Conservation (phyloP, 306 rosid genomes). For the Comarum palustre region DNA sequence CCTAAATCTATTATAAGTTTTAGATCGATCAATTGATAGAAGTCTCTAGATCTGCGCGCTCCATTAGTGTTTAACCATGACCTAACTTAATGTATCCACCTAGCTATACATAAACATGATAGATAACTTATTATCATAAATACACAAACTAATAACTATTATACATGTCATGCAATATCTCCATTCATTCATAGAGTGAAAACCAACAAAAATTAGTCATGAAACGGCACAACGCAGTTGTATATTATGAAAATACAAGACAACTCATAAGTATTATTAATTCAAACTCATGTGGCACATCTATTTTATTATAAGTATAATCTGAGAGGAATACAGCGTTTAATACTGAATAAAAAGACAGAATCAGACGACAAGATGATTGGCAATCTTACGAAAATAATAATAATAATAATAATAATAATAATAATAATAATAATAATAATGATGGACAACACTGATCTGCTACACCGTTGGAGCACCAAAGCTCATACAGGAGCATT, state of each 20-base stretch:
- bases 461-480: neutral
- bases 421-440: too few species aligned
- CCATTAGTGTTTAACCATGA: too few species aligned
- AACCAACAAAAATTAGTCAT: neutral
- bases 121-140: too few species aligned
- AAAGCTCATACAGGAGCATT: conserved; percentile 4
- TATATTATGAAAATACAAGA: neutral
- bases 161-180: too few species aligned
- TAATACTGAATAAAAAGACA: neutral
- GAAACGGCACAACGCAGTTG: neutral
- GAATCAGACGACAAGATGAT: neutral
- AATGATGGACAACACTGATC: neutral
- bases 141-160: too few species aligned
- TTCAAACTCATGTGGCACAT: neutral
- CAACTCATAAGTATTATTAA: neutral
- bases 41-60: too few species aligned
- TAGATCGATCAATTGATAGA: too few species aligned
- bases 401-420: too few species aligned
- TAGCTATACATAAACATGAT: too few species aligned
- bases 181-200: too few species aligned
- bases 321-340: neutral
- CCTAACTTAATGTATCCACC: too few species aligned
- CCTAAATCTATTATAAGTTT: too few species aligned
- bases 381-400: neutral
- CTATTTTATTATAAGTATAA: neutral